Percentiles rank a stretch among this genome's conserved stretches.
Conservation (phyloP, 2,329 filamentous ascomycete species). For the Aureobasidium sp. region DNA sequence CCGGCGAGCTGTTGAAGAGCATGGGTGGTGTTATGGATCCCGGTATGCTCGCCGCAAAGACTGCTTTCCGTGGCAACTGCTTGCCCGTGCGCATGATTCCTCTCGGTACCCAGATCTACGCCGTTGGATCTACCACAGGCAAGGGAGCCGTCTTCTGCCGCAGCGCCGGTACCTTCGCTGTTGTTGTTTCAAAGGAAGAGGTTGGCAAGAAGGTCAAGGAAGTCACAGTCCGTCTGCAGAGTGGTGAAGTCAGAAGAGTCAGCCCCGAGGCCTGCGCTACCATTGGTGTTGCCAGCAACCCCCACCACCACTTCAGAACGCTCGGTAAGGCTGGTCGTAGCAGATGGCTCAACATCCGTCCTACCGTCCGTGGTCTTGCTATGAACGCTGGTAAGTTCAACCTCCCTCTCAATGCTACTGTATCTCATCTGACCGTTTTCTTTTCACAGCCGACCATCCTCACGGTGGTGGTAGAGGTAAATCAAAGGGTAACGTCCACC, state of each 20-base stretch:
- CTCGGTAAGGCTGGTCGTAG: slow-evolving; percentile 92
- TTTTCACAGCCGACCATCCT: slow-evolving; percentile 68
- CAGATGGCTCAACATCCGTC: slow-evolving; percentile 87
- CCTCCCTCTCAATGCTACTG: not conserved
- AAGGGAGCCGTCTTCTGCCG: slow-evolving; percentile 84
- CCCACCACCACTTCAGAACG: slow-evolving; percentile 79
- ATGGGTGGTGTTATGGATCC: slow-evolving; percentile 94
- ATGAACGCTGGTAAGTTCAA: slow-evolving; percentile 79
- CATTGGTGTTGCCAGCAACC: slow-evolving; percentile 88
- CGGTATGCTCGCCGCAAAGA: slow-evolving; percentile 90
- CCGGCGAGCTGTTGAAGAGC: slow-evolving; percentile 71
- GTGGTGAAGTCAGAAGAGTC: slow-evolving; percentile 83
- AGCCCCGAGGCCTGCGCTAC: slow-evolving; percentile 91
- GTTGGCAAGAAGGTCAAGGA: slow-evolving; percentile 63
- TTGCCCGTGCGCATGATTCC: slow-evolving; percentile 93
- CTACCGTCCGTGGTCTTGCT: slow-evolving; percentile 91
- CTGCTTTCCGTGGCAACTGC: slow-evolving; percentile 90
- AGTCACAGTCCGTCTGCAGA: slow-evolving; percentile 79
- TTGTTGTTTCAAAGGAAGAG: slow-evolving; percentile 82
- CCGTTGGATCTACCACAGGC: slow-evolving; percentile 65
- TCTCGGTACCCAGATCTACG: slow-evolving; percentile 82
- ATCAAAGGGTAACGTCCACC: slow-evolving; percentile 94
- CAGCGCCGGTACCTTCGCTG: slow-evolving; percentile 86
- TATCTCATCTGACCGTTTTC: slow-evolving; percentile 9
- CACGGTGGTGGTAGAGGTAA: slow-evolving; percentile 99